phyloP scores from a whole-genome alignment of 2,329 filamentous ascomycete genomes.

The Epichloe sylvatica region DNA sequence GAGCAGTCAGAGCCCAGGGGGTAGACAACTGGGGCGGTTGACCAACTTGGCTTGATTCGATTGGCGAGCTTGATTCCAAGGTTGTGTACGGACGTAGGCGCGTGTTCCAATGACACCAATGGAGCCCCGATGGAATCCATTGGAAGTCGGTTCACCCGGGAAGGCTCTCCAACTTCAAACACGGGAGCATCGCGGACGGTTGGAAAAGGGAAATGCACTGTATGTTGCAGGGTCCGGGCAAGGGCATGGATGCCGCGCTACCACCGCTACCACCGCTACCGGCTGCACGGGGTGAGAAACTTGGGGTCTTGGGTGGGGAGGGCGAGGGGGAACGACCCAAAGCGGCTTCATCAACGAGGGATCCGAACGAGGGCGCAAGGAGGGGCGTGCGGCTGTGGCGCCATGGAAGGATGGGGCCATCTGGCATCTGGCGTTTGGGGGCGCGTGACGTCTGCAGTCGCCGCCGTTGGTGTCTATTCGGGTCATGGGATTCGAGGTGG shows the following conservation, averaged over 20 bases:
- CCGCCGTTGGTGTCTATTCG: neutral
- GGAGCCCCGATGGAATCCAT: no score
- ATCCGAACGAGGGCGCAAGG: neutral
- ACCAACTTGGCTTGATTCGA: neutral
- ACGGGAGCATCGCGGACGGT: neutral
- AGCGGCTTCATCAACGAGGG: neutral
- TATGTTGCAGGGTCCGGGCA: neutral
- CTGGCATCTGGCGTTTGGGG: neutral
- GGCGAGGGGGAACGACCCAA: neutral
- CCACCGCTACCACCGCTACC: no score
- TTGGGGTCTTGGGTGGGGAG: neutral
- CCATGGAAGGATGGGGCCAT: neutral
- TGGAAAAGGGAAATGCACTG: neutral
- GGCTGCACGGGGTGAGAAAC: neutral
- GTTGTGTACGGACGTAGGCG: no score
- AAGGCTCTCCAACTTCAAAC: neutral
- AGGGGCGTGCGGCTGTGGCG: neutral
- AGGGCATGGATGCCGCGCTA: neutral
- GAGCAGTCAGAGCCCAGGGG: neutral
- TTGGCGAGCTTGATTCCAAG: neutral
- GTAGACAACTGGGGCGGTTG: neutral
- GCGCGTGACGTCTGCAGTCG: neutral
- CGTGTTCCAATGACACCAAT: no score
- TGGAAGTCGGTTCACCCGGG: neutral
- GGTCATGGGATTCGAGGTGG: neutral